Evolutionary conservation across 805 yeast species (phyloP), one percentile per base, ranked within the genome.

Genomic region (Kurtzmaniella fragi): DNA sequence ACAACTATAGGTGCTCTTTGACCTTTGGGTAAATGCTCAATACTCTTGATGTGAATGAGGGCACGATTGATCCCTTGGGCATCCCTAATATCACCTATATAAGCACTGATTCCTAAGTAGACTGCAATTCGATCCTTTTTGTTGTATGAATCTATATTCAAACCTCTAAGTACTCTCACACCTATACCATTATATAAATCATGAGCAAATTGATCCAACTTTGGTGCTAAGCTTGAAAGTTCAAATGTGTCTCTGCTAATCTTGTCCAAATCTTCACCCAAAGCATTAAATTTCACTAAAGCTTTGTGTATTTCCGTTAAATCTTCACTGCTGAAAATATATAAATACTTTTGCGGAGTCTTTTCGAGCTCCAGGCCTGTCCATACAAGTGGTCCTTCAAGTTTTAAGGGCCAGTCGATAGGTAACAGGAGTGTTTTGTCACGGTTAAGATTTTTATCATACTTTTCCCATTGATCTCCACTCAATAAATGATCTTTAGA

Each of bases 61-160:
- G 46, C 41, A 26, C 46, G 32, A 32, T 42, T 42, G 26, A 42
- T 32, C 2, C 46, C 46, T 26, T 42, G 46, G 23, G 46, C 46
- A 29, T 42, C 46, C 17, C 46, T 28, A 5, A 42, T 32, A 31
- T 42, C 46, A 6, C 43, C 46, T 14, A 42, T 35, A 20, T 40
- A 42, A 12, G 43, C 36, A 33, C 41, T 36, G 8, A 42, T 40
- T 9, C 46, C 46, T 23, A 42, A 34, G 15, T 42, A 42, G 9
- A 39, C 43, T 31, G 40, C 34, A 6, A 40, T 33, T 25, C 41
- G 28, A 15, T 37, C 41, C 23, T 29, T 28, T 32, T 39, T 39
- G 13, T 36, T 37, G 35, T 42, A 40, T 12, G 40, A 29, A 16
- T 42, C 46, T 2, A 42, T 34, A 29, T 40, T 31, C 9, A 42